Evolutionary conservation across 192 early-diverging fungal genomes (phyloP).

Genomic region (Coemansia sp.): DNA sequence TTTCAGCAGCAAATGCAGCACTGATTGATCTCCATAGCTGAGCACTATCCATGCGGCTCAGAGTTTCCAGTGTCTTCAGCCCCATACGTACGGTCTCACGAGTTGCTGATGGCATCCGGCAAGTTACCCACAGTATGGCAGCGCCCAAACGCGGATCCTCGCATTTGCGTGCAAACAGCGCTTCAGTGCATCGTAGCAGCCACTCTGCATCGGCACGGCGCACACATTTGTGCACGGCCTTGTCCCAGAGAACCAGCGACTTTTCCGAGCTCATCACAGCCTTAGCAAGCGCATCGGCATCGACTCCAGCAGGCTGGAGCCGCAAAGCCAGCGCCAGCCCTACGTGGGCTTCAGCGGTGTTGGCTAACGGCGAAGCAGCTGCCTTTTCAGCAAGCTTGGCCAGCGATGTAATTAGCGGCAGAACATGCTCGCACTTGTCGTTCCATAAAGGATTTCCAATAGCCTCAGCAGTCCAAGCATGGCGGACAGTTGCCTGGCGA

Average conservation of each 20-base stretch:
- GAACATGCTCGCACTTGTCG: slow-evolving; percentile 12
- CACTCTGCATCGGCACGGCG: slow-evolving; percentile 63
- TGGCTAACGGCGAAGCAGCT: slow-evolving; percentile 57
- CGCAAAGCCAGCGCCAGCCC: slow-evolving; percentile 57
- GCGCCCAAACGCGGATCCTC: slow-evolving; percentile 22
- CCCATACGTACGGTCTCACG: slow-evolving; percentile 5
- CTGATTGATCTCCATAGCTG: slow-evolving; percentile 28
- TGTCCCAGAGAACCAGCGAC: slow-evolving; percentile 80
- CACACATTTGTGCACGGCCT: slow-evolving; percentile 72
- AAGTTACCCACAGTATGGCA: slow-evolving; percentile 34
- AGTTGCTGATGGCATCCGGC: slow-evolving; percentile 34
- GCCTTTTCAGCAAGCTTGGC: slow-evolving; percentile 58
- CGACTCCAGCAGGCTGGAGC: slow-evolving; percentile 16
- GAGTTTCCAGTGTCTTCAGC: slow-evolving; percentile 6
- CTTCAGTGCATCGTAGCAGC: slow-evolving; percentile 61
- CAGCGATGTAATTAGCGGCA: slow-evolving; percentile 52
- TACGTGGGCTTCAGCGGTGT: slow-evolving; percentile 65
- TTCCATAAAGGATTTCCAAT: slow-evolving; percentile 59
- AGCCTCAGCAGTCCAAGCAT: slow-evolving; percentile 61
- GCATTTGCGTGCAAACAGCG: slow-evolving; percentile 33
- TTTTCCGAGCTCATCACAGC: slow-evolving; percentile 55
- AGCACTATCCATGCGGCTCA: slow-evolving; percentile 18
- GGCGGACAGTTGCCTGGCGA: slow-evolving; percentile 59
- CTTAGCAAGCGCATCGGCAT: slow-evolving; percentile 18
- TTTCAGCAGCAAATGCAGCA: slow-evolving; percentile 7